A percentile compares a stretch with the other conserved stretches of the same genome.
Evolutionary conservation across 768 basidiomycete genomes (phyloP).

Genomic region (Terana coerulea): DNA sequence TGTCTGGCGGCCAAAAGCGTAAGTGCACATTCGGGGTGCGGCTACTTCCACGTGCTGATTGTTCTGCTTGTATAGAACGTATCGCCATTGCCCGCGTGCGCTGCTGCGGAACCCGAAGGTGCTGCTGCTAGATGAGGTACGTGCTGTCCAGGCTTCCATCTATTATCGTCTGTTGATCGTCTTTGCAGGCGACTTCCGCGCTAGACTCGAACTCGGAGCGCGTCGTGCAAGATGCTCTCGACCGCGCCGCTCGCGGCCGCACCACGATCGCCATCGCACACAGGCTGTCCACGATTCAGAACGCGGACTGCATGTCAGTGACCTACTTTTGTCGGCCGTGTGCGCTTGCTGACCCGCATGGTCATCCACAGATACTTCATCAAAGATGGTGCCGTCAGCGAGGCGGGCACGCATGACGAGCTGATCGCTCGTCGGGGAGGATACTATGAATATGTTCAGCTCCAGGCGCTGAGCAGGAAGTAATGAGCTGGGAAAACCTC

Average conservation of each 20-base stretch:
- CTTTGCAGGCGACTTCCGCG: slow-evolving; percentile 41
- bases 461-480: slow-evolving; percentile 52
- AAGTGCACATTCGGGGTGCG: neutral
- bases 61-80: slow-evolving; percentile 28
- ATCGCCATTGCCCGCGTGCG: slow-evolving; percentile 33
- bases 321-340: neutral
- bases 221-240: slow-evolving; percentile 92
- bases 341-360: neutral
- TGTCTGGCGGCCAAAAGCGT: slow-evolving; percentile 85
- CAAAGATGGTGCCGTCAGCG: slow-evolving; percentile 81
- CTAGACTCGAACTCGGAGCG: slow-evolving; percentile 57
- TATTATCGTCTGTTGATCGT: neutral
- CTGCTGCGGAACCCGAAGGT: slow-evolving; percentile 29
- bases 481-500: slow-evolving; percentile 8
- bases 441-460: slow-evolving; percentile 83
- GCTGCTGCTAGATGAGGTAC: slow-evolving; percentile 23
- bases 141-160: neutral
- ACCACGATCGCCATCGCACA: slow-evolving; percentile 98
- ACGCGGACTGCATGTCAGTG: slow-evolving; percentile 25
- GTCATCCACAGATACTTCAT: slow-evolving; percentile 68
- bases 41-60: neutral
- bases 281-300: slow-evolving; percentile 67
- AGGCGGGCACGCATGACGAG: slow-evolving; percentile 87
- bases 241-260: slow-evolving; percentile 86
- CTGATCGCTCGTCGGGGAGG: slow-evolving; percentile 60